Evolutionary conservation across 2,329 filamentous ascomycete genomes (phyloP).

Genomic region (Cladosporium oxysporum): DNA sequence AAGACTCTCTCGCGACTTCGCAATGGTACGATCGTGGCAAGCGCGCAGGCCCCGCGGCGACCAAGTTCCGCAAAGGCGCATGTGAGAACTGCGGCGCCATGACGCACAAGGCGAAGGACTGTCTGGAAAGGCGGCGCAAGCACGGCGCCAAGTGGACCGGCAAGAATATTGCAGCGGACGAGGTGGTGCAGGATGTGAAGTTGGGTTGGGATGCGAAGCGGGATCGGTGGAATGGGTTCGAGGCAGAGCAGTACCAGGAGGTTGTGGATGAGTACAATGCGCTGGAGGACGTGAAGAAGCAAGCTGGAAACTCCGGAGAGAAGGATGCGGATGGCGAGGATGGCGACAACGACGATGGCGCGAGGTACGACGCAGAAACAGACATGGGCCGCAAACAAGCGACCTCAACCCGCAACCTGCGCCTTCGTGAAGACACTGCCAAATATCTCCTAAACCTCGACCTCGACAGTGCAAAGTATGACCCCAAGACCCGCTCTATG

Average conservation of each 20-base stretch:
- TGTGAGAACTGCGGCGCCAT: slow-evolving; percentile 98
- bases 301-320: slow-evolving; percentile 43
- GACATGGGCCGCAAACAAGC: slow-evolving; percentile 95
- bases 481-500: slow-evolving; percentile 92
- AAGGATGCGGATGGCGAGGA: slow-evolving; percentile 71
- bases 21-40: slow-evolving; percentile 91
- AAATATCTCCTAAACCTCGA: slow-evolving; percentile 96
- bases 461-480: slow-evolving; percentile 94
- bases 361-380: slow-evolving; percentile 84
- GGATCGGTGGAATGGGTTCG: slow-evolving; percentile 98
- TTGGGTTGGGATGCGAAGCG: slow-evolving; percentile 96
- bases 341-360: slow-evolving; percentile 56
- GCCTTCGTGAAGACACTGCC: slow-evolving; percentile 93
- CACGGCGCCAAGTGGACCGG: slow-evolving; percentile 91
- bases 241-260: slow-evolving; percentile 77
- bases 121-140: slow-evolving; percentile 82
- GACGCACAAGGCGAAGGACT: slow-evolving; percentile 95
- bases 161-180: slow-evolving; percentile 89
- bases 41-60: slow-evolving; percentile 80
- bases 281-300: slow-evolving; percentile 71
- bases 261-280: slow-evolving; percentile 91
- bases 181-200: slow-evolving; percentile 79
- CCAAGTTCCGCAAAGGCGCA: slow-evolving; percentile 95
- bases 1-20: slow-evolving; percentile 59
- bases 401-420: slow-evolving; percentile 84